A percentile compares a stretch with the other conserved stretches of the same genome.
Evolutionary conservation across 2,329 filamentous ascomycete genomes (phyloP).

Genomic region (Helminthosporium solani): DNA sequence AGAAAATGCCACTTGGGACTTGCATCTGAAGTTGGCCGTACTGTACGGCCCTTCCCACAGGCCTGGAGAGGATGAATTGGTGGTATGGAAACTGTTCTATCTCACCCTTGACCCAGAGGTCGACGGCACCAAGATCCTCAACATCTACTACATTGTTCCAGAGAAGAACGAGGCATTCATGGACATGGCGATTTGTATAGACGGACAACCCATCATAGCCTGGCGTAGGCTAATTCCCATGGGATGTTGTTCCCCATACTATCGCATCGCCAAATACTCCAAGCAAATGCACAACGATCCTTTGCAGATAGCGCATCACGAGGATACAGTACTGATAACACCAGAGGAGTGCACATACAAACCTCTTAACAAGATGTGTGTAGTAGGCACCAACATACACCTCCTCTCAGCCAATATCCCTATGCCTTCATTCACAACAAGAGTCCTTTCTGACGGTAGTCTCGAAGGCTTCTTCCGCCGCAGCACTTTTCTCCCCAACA

Average conservation of each 20-base stretch:
- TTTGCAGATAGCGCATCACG: too few relatives aligned
- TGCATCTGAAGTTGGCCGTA: constrained; percentile 2
- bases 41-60: constrained; percentile 5
- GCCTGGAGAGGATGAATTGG: background rate
- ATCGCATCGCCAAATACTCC: background rate
- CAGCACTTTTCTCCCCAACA: constrained; percentile 9
- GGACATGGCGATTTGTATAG: constrained; percentile 7
- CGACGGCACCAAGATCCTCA: constrained; percentile 8
- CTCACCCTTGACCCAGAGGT: constrained; percentile 8
- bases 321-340: too few relatives aligned
- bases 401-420: constrained; percentile 6
- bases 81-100: constrained; percentile 7
- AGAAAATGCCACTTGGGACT: background rate
- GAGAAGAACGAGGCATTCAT: background rate
- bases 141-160: constrained; percentile 6
- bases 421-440: constrained; percentile 5
- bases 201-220: constrained; percentile 7
- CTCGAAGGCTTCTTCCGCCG: background rate
- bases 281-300: background rate
- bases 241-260: too few relatives aligned
- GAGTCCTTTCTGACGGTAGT: background rate
- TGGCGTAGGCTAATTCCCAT: too few relatives aligned
- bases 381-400: constrained; percentile 6
- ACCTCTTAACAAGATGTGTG: background rate
- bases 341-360: background rate